Conservation (phyloP, 306 rosid genomes). For the Cyclanthera cordifolia region DNA sequence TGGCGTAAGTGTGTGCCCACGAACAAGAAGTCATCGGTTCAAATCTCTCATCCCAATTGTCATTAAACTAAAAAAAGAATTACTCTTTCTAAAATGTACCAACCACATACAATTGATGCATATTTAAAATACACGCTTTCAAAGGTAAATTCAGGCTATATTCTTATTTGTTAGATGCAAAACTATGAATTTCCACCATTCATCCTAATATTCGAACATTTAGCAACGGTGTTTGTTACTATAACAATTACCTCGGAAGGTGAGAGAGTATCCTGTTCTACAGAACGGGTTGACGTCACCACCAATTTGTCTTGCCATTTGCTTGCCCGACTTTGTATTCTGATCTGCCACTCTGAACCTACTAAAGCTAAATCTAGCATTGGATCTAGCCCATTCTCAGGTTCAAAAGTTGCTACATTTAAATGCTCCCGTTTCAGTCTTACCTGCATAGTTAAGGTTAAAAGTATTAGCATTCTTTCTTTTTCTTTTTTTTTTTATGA, state of each 20-base stretch:
- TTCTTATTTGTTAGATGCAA: background rate
- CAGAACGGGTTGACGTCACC: conserved; percentile 79
- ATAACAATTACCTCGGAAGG: conserved; percentile 55
- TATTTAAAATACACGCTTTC: background rate
- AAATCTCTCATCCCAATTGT: no score
- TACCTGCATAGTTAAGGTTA: conserved; percentile 40
- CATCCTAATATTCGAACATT: background rate
- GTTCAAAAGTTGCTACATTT: conserved; percentile 82
- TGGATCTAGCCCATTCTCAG: conserved; percentile 83
- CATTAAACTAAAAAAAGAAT: background rate
- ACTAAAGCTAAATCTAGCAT: conserved; percentile 85
- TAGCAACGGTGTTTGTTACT: background rate
- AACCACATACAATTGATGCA: background rate
- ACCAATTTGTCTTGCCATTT: conserved; percentile 84
- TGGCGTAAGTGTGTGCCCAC: no score
- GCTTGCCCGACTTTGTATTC: conserved; percentile 79
- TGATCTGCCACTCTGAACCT: conserved; percentile 77
- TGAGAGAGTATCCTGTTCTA: conserved; percentile 70
- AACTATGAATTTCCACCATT: background rate
- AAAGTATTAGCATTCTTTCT: background rate
- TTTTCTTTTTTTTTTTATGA: background rate
- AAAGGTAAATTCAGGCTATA: background rate
- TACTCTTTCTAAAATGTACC: background rate
- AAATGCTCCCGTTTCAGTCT: conserved; percentile 78
- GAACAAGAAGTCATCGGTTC: no score